phyloP scores from a whole-genome alignment of 768 basidiomycete genomes.

The Panus rudis region DNA sequence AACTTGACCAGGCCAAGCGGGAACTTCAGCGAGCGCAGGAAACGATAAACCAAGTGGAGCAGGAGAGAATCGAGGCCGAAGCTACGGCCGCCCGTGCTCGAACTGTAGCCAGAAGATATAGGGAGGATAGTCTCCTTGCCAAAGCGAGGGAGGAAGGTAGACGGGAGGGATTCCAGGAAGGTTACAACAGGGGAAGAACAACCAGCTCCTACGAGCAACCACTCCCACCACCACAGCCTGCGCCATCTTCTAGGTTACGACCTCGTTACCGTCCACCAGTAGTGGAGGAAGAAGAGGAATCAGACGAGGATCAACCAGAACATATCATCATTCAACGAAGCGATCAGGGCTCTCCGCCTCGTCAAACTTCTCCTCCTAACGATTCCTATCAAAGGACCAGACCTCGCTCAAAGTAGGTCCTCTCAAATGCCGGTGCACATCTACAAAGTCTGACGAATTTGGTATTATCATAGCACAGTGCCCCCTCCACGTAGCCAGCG shows the following conservation, averaged over 20 bases:
- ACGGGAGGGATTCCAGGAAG: constrained; percentile 51
- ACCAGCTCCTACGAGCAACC: neutral
- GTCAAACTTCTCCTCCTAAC: no score
- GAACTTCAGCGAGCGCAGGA: constrained; percentile 66
- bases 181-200: constrained; percentile 14
- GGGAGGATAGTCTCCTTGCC: constrained; percentile 45
- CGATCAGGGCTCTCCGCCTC: no score
- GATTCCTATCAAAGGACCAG: no score
- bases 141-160: constrained; percentile 60
- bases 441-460: no score
- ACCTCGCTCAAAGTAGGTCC: no score
- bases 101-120: constrained; percentile 44
- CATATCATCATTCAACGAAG: no score
- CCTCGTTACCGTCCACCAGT: neutral
- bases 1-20: constrained; percentile 56
- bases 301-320: neutral
- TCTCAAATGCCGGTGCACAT: no score
- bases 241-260: no score
- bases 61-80: constrained; percentile 52
- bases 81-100: constrained; percentile 52
- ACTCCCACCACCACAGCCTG: neutral
- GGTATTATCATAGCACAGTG: no score
- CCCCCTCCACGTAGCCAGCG: no score
- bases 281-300: constrained; percentile 1
- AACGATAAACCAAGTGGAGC: constrained; percentile 53